phyloP scores from a whole-genome alignment of 345 rosid species.

The Camelina neglecta region DNA sequence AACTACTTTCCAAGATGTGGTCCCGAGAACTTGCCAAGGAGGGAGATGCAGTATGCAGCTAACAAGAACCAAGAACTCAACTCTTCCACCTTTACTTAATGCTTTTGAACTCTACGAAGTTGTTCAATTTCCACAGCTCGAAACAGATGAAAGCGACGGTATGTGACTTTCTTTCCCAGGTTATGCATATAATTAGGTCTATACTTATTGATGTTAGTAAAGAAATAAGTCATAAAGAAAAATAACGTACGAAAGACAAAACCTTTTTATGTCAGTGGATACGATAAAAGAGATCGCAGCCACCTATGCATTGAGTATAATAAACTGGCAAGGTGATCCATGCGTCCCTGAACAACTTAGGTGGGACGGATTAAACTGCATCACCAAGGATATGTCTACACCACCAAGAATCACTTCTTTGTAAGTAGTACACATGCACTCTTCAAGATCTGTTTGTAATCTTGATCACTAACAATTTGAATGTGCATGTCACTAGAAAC shows the following conservation, averaged over 20 bases:
- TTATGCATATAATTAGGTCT: too few relatives aligned
- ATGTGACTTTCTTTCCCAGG: neutral
- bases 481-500: conserved; percentile 29
- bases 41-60: conserved; percentile 28
- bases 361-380: conserved; percentile 29
- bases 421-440: conserved; percentile 9
- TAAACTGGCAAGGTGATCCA: conserved; percentile 36
- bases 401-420: conserved; percentile 26
- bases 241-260: too few relatives aligned
- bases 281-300: too few relatives aligned
- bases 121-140: conserved; percentile 33
- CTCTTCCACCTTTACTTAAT: conserved; percentile 42
- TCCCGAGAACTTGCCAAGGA: neutral
- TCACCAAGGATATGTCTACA: neutral
- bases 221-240: too few relatives aligned
- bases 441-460: neutral
- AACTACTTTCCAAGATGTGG: neutral
- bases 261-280: too few relatives aligned
- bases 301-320: neutral
- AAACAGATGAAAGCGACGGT: conserved; percentile 37
- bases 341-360: conserved; percentile 17
- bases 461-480: neutral
- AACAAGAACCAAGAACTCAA: conserved; percentile 37
- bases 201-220: too few relatives aligned
- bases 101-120: conserved; percentile 30